phyloP scores from a whole-genome alignment of 2,329 filamentous ascomycete genomes.

The Neonectria faginata region DNA sequence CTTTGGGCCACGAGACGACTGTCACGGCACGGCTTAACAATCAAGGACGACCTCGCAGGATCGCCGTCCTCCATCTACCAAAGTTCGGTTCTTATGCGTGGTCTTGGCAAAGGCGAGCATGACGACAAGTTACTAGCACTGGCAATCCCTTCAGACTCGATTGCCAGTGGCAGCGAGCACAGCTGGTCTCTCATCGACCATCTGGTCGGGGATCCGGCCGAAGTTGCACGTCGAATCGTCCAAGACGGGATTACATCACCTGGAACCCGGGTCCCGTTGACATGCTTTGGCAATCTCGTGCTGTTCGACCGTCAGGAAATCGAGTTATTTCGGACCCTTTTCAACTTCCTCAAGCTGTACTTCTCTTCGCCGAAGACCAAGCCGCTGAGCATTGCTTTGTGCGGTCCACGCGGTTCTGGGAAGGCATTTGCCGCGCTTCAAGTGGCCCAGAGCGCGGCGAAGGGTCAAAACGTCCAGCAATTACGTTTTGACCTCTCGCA shows the following conservation, averaged over 20 bases:
- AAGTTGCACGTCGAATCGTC: conserved; percentile 3
- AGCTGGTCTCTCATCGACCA: conserved; percentile 8
- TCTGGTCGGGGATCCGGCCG: neutral
- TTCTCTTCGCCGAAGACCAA: conserved; percentile 9
- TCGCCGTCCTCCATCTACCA: neutral
- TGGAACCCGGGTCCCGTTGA: neutral
- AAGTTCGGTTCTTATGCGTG: neutral
- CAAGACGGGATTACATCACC: conserved; percentile 3
- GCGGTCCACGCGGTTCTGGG: neutral
- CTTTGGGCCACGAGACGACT: conserved; percentile 5
- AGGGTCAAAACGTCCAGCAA: neutral
- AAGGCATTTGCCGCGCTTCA: conserved; percentile 3
- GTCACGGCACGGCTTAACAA: neutral
- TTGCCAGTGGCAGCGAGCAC: conserved; percentile 1
- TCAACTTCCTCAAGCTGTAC: conserved; percentile 7
- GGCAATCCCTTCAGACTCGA: conserved; percentile 2
- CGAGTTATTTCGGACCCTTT: neutral
- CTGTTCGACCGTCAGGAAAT: conserved; percentile 9
- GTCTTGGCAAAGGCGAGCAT: conserved; percentile 2
- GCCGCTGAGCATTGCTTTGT: neutral
- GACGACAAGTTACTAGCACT: neutral
- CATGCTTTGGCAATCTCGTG: conserved; percentile 1
- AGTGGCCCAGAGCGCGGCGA: conserved; percentile 7
- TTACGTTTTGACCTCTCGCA: conserved; percentile 1
- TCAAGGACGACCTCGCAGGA: neutral